Evolutionary conservation across 306 rosid species (phyloP).

Genomic region (Vigna mungo): DNA sequence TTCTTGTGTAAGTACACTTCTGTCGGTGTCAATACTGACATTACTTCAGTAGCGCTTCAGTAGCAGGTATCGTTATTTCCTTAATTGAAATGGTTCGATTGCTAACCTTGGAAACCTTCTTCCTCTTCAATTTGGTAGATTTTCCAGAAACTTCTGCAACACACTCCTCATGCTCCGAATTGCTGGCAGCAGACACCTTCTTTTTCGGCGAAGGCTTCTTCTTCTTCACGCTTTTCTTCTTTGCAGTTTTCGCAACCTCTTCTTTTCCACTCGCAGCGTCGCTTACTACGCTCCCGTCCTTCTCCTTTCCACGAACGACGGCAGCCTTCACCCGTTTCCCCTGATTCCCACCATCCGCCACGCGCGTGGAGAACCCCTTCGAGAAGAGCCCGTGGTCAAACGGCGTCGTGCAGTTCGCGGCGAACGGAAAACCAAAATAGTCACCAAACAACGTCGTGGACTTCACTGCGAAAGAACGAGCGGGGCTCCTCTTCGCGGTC

Average conservation of each 20-base stretch:
- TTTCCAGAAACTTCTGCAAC: slow-evolving; percentile 44
- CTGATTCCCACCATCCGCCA: slow-evolving; percentile 21
- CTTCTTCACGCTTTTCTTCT: slow-evolving; percentile 54
- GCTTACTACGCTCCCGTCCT: slow-evolving; percentile 34
- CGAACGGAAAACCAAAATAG: slow-evolving; percentile 39
- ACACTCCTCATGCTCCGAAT: slow-evolving; percentile 42
- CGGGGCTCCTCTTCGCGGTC: slow-evolving; percentile 24
- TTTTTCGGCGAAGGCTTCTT: slow-evolving; percentile 53
- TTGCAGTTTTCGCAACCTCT: slow-evolving; percentile 44
- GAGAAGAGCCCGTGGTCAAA: slow-evolving; percentile 45
- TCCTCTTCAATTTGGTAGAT: slow-evolving; percentile 53
- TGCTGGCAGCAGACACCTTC: slow-evolving; percentile 53
- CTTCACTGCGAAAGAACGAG: slow-evolving; percentile 3
- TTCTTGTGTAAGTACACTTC: background rate
- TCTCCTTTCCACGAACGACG: slow-evolving; percentile 45
- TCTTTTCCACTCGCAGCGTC: slow-evolving; percentile 39
- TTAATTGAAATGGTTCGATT: background rate
- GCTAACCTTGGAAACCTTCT: slow-evolving; percentile 60
- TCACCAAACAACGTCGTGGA: slow-evolving; percentile 41
- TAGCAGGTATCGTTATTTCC: background rate
- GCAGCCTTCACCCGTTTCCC: slow-evolving; percentile 52
- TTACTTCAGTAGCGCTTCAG: background rate
- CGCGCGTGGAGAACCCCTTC: slow-evolving; percentile 61
- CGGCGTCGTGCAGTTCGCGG: slow-evolving; percentile 34
- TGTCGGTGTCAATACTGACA: background rate